Evolutionary conservation across 305 asterid genomes (phyloP), one percentile per base, ranked within the genome.

Genomic region (Rubia tinctorum): DNA sequence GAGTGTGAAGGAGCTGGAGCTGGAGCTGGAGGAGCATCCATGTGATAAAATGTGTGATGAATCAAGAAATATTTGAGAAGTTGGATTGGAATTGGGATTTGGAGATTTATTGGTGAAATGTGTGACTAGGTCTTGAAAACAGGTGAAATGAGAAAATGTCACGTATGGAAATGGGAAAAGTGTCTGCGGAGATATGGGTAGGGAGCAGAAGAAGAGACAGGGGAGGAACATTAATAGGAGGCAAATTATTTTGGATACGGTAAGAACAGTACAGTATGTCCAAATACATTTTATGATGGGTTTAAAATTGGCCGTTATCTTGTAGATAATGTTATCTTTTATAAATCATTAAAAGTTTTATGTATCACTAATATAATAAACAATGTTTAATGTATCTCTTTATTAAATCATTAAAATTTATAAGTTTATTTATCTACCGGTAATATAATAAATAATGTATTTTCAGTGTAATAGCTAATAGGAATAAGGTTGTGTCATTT

Each of bases 11-110:
- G 66, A n/a, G n/a, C n/a, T n/a, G n/a, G n/a, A 3, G 89, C n/a
- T 40, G n/a, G 71, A 8, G 86, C 80, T n/a, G 88, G 71, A 53
- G 71, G 73, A 75, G 82, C 20, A 83, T 87, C 89, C 91, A 87
- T 84, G 64, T 13, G 14, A 47, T 47, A 47, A 4, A 12, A 47
- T 47, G 53, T 47, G 5, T 53, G 60, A 18, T 53, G 60, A 53
- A 53, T n/a, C 25, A 53, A 53, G 60, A 53, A 53, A 17, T 18
- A 18, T 53, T 7, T 6, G 60, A 7, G 2, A 22, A 53, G 60
- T 53, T 18, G n/a, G 39, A 51, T 12, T 2, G 4, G 55, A 17
- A 42, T 42, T 4, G 10, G 10, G 10, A 42, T 42, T 42, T 42
- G 45, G 47, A 7, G 47, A 43, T 43, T 8, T 43, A 7, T 43